Base-by-base conservation (phyloP, 108 stramenopile genomes). In the Skeletonema costatum region DNA sequence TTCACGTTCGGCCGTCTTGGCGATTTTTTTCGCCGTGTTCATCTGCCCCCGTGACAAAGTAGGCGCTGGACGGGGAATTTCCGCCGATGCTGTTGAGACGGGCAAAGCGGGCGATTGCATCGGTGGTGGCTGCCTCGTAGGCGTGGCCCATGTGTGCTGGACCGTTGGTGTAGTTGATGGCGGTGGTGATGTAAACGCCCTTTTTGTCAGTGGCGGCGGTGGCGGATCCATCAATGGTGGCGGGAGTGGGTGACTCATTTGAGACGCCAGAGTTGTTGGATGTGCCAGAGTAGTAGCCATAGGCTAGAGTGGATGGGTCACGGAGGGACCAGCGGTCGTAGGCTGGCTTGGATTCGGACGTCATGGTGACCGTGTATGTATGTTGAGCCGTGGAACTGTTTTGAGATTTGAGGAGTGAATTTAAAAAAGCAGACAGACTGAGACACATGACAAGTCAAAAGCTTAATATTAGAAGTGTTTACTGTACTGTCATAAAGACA, bases 11-110 rank as follows among this genome's bases (percentile, higher is more conserved):
- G 98, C 99, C 25, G 96, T 89, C 72, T 93, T 90, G 66, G 98
- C 98, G 67, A 99, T 97, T 89, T 99, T 99, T 99, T 77, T 99
- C 97, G 2, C 99, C 99, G 73, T 99, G 98, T 81, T 99, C 99
- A 77, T 99, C 99, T 17, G 98, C 87, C 44, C 99, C 99, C 8
- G 98, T 98, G 21, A 98, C 90, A 80, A 99, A 98, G 85, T 94
- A 96, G 10, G 87, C 89, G 33, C 42, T 64, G 48, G 70, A 65
- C 2, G 87, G 78, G 25, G 70, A 68, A n/a, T 63, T 48, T 2
- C 88, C 90, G 11, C 30, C 6, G 7, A 5, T 2, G 5, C 16
- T 5, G 56, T 74, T 64, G 51, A 94, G 44, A 50, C 99, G 96
- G 14, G 89, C 80, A 69, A 92, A 98, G 1, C 99, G 84, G 16